Conservation (phyloP, 2,329 filamentous ascomycete species). For the Pseudogymnoascus sp. region DNA sequence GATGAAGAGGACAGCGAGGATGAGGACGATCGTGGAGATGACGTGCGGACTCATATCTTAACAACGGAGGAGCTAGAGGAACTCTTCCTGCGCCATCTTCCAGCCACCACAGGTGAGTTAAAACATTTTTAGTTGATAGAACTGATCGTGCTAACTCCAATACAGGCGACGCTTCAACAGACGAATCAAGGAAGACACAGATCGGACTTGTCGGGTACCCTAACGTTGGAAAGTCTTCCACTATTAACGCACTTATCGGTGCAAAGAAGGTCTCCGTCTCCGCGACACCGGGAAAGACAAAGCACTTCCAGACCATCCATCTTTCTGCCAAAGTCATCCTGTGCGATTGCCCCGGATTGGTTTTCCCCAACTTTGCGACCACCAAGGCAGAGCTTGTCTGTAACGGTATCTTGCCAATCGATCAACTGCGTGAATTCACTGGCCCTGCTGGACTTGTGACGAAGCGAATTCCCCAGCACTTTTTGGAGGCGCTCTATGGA, state of each 20-base stretch:
- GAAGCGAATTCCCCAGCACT: constrained; percentile 73
- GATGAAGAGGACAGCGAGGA: constrained; percentile 30
- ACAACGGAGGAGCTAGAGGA: constrained; percentile 88
- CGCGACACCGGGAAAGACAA: constrained; percentile 94
- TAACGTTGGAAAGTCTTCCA: constrained; percentile 98
- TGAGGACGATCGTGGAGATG: constrained; percentile 25
- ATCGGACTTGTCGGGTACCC: constrained; percentile 96
- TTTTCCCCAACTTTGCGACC: constrained; percentile 95
- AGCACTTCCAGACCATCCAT: constrained; percentile 98
- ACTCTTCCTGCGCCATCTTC: constrained; percentile 72
- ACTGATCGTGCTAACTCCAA: constrained; percentile 21
- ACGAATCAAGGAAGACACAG: constrained; percentile 58
- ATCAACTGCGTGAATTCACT: constrained; percentile 87
- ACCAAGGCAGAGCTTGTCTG: constrained; percentile 95
- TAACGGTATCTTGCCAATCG: constrained; percentile 89
- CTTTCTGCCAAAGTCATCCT: constrained; percentile 81
- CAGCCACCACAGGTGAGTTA: constrained; percentile 45
- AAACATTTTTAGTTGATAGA: not conserved
- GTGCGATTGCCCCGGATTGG: constrained; percentile 96
- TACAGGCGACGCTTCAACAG: constrained; percentile 34
- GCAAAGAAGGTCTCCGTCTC: constrained; percentile 98
- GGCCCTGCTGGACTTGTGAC: constrained; percentile 79
- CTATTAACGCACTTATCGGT: constrained; percentile 97
- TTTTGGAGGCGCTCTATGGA: constrained; percentile 88
- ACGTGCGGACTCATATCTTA: constrained; percentile 62